A percentile compares a stretch with the other conserved stretches of the same genome.
Conservation (phyloP, 371 early-diverging fungal genomes). For the Catenaria anguillulae region DNA sequence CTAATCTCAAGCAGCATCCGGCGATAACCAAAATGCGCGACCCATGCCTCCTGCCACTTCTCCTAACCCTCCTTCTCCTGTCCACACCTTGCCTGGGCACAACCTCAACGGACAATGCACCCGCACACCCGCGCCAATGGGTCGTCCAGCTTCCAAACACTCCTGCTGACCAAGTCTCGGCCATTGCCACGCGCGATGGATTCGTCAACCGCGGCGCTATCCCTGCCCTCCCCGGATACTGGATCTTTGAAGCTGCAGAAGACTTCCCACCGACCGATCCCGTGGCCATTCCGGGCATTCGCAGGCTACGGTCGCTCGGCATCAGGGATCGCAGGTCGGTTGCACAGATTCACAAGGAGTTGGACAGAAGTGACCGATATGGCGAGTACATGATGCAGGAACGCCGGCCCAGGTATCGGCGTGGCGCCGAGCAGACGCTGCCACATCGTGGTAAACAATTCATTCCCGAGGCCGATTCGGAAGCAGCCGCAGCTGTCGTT, state of each 20-base stretch:
- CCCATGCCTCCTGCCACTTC: too few relatives aligned
- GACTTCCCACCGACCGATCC: neutral
- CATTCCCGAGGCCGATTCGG: too few relatives aligned
- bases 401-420: too few relatives aligned
- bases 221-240: neutral
- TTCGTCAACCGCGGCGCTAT: neutral
- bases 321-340: neutral
- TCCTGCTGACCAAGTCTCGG: neutral
- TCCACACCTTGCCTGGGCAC: too few relatives aligned
- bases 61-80: too few relatives aligned
- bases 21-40: too few relatives aligned
- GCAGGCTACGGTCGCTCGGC: neutral
- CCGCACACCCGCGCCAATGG: neutral
- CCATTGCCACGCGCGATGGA: constrained; percentile 5
- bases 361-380: too few relatives aligned
- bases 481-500: neutral
- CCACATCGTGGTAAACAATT: too few relatives aligned
- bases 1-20: too few relatives aligned
- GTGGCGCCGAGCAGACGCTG: too few relatives aligned
- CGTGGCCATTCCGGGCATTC: neutral
- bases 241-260: neutral
- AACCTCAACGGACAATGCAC: too few relatives aligned
- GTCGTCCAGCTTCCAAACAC: neutral
- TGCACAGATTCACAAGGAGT: neutral
- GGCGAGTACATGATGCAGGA: too few relatives aligned